Conservation (phyloP, 805 yeast genomes). For the Saturnispora bothae region DNA sequence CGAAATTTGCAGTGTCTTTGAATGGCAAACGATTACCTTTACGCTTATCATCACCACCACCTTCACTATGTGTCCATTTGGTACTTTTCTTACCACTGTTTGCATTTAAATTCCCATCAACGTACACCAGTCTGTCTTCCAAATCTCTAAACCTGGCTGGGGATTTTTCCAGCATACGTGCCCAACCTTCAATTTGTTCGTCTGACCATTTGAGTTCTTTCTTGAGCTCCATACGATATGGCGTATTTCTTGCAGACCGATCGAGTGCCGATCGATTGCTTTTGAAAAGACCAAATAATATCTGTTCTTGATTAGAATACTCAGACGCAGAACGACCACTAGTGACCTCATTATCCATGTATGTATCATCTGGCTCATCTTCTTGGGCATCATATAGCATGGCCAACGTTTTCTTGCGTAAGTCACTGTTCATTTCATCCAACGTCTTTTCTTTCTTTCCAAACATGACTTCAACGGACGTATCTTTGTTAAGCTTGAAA, state of each 20-base stretch:
- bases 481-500: slow-evolving; percentile 10
- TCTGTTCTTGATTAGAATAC: slow-evolving; percentile 32
- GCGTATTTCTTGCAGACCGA: slow-evolving; percentile 35
- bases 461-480: slow-evolving; percentile 19
- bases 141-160: slow-evolving; percentile 51
- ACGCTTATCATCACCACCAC: slow-evolving; percentile 1
- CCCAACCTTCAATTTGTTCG: slow-evolving; percentile 94
- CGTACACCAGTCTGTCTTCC: slow-evolving; percentile 48
- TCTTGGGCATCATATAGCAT: slow-evolving; percentile 66
- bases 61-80: slow-evolving; percentile 11
- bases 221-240: slow-evolving; percentile 41
- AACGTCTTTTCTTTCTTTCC: slow-evolving; percentile 26
- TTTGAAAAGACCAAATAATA: slow-evolving; percentile 46
- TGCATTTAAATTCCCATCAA: slow-evolving; percentile 27
- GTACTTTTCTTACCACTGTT: slow-evolving; percentile 14
- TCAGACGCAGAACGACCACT: slow-evolving; percentile 18
- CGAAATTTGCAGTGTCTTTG: slow-evolving; percentile 8
- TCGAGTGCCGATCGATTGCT: slow-evolving; percentile 40
- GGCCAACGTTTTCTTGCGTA: slow-evolving; percentile 48
- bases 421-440: slow-evolving; percentile 23
- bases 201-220: slow-evolving; percentile 60
- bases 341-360: slow-evolving; percentile 44
- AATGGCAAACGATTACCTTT: slow-evolving; percentile 3
- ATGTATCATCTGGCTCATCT: slow-evolving; percentile 78
- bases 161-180: slow-evolving; percentile 55